Conservation (phyloP, 2,329 filamentous ascomycete species). For the Diplocarpon rosae region DNA sequence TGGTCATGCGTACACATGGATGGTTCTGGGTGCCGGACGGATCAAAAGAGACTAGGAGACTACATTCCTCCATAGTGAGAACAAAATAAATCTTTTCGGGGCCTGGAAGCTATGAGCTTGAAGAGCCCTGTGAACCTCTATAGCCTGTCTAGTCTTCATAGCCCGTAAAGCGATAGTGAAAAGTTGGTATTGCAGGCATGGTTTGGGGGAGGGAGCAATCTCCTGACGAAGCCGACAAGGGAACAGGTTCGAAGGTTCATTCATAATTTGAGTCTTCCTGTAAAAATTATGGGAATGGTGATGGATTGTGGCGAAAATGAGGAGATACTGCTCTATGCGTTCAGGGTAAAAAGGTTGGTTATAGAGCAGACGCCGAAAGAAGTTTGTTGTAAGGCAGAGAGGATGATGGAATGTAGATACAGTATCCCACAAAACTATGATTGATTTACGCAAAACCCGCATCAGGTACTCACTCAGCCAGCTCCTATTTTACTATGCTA, state of each 20-base stretch:
- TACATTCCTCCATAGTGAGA: constrained; percentile 18
- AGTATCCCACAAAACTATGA: neutral
- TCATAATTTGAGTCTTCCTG: constrained; percentile 3
- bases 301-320: constrained; percentile 7
- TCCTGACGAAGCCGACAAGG: neutral
- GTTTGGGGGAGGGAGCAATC: neutral
- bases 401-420: neutral
- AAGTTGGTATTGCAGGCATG: neutral
- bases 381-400: neutral
- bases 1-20: constrained; percentile 58
- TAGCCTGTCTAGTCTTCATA: neutral
- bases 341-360: constrained; percentile 4
- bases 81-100: constrained; percentile 1
- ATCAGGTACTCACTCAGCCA: too few species aligned
- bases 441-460: too few species aligned
- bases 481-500: too few species aligned
- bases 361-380: neutral
- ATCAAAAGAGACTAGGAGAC: constrained; percentile 41
- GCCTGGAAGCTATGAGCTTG: neutral
- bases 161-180: neutral
- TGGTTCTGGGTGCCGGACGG: constrained; percentile 67
- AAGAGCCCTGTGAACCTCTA: neutral
- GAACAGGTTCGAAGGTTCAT: constrained; percentile 6
- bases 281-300: constrained; percentile 5
- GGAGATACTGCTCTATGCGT: constrained; percentile 10